Percentiles rank a stretch among this genome's conserved stretches.
These are phyloP conservation scores for Hypoxylon trugodes DNA, from an alignment of 495 filamentous ascomycete species.

Conservation along the genomic window DNA sequence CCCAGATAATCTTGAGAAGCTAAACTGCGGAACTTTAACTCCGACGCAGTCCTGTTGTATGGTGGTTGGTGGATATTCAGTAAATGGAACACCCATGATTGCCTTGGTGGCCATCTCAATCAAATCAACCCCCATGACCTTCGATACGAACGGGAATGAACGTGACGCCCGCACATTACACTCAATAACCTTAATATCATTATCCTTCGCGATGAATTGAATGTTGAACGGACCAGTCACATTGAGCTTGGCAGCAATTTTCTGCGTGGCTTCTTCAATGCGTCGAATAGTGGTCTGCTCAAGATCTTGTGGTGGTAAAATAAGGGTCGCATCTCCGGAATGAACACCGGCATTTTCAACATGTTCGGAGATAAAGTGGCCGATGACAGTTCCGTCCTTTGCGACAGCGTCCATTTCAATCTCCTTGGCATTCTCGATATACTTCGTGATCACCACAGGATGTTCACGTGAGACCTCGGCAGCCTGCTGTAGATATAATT, in stretches of 20 bases:
- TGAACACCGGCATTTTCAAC: conserved; percentile 97
- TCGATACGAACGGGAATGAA: conserved; percentile 98
- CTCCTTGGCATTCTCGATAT: conserved; percentile 96
- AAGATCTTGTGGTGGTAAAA: conserved; percentile 93
- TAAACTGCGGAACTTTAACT: conserved; percentile 99
- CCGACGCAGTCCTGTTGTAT: conserved; percentile 86
- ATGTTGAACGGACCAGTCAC: conserved; percentile 98
- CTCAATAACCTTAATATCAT: conserved; percentile 99
- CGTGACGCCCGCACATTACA: conserved; percentile 97
- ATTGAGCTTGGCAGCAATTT: conserved; percentile 94
- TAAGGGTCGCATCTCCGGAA: conserved; percentile 93
- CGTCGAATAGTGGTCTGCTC: conserved; percentile 85
- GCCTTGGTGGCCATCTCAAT: conserved; percentile 99
- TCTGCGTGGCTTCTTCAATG: conserved; percentile 93
- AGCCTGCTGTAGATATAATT: conserved; percentile 87
- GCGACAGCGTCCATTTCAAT: conserved; percentile 98
- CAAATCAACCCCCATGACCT: conserved; percentile 97
- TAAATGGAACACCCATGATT: conserved; percentile 85
- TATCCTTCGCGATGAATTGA: conserved; percentile 99
- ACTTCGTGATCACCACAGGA: conserved; percentile 98
- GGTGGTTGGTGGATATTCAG: conserved; percentile 78
- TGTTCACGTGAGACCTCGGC: conserved; percentile 93
- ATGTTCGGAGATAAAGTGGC: conserved; percentile 96
- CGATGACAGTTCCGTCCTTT: conserved; percentile 81
- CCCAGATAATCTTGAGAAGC: conserved; percentile 94